phyloP scores from a whole-genome alignment of 2,329 filamentous ascomycete genomes.

The Cordyceps fumosorosea region DNA sequence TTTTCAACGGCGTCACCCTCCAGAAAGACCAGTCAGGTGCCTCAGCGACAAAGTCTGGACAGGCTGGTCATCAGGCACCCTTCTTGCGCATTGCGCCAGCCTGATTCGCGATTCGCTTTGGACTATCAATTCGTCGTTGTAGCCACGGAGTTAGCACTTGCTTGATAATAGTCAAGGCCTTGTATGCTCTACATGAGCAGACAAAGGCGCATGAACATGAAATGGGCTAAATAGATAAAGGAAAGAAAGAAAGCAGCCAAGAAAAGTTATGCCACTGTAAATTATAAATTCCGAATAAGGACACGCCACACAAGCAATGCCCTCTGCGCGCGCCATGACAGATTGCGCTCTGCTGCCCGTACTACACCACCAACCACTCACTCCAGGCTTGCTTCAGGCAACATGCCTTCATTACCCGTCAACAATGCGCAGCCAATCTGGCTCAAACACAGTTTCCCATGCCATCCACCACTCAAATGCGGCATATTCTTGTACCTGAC shows the following conservation, averaged over 20 bases:
- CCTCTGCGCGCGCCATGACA: neutral
- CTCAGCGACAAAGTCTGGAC: neutral
- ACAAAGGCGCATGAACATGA: no score
- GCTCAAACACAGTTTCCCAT: neutral
- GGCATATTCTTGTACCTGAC: neutral
- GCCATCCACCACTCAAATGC: neutral
- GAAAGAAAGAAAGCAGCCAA: neutral
- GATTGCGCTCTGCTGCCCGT: neutral
- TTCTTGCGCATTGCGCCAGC: neutral
- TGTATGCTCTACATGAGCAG: no score
- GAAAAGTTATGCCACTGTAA: neutral
- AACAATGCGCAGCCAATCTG: neutral
- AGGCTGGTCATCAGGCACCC: constrained; percentile 6
- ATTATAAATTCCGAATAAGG: neutral
- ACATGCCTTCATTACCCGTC: neutral
- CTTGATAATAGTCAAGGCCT: no score
- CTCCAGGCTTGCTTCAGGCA: neutral
- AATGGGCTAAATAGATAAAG: neutral
- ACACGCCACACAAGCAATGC: no score
- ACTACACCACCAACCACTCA: neutral
- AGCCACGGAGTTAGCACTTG: no score
- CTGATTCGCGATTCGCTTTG: neutral
- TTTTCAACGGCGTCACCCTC: constrained; percentile 11
- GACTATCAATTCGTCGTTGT: no score
- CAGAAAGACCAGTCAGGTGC: constrained; percentile 21